A percentile compares a stretch with the other conserved stretches of the same genome.
Evolutionary conservation across 495 filamentous ascomycete species (phyloP).

Genomic region (Xylaria curta): DNA sequence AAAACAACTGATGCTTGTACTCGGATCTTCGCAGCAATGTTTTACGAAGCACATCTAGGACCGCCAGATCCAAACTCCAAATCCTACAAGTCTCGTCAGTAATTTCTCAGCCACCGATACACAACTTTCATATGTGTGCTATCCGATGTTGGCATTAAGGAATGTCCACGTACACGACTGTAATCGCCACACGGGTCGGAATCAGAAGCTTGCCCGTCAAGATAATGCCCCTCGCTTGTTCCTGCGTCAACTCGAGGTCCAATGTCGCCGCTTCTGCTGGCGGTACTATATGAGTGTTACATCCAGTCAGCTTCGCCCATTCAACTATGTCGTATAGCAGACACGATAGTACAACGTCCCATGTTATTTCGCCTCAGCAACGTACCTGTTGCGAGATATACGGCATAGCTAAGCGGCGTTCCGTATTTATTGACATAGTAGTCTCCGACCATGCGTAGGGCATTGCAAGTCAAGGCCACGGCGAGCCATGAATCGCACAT

Average conservation of each 20-base stretch:
- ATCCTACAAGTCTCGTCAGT: slow-evolving; percentile 4
- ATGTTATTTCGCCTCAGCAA: not conserved
- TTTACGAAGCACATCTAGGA: not conserved
- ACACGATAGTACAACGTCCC: not conserved
- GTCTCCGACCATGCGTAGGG: slow-evolving; percentile 7
- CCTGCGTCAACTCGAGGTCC: not conserved
- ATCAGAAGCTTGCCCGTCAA: slow-evolving; percentile 14
- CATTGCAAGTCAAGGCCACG: slow-evolving; percentile 16
- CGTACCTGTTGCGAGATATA: slow-evolving; percentile 10
- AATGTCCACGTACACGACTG: slow-evolving; percentile 9
- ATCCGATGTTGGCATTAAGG: not conserved
- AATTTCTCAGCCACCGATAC: not conserved
- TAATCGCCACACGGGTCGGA: slow-evolving; percentile 1
- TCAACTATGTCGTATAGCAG: not conserved
- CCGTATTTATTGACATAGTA: slow-evolving; percentile 21
- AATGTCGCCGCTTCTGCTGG: not conserved
- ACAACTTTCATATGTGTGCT: not conserved
- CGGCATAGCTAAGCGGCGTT: slow-evolving; percentile 13
- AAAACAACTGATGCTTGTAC: not conserved
- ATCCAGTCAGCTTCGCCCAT: not conserved
- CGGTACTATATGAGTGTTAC: not conserved
- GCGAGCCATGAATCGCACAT: slow-evolving; percentile 1
- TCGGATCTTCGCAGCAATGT: slow-evolving; percentile 3
- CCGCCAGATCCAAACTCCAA: slow-evolving; percentile 19
- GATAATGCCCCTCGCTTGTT: not conserved